A percentile compares a stretch with the other conserved stretches of the same genome.
phyloP scores from a whole-genome alignment of 2,329 filamentous ascomycete genomes.

The Calonectria pauciramosa region DNA sequence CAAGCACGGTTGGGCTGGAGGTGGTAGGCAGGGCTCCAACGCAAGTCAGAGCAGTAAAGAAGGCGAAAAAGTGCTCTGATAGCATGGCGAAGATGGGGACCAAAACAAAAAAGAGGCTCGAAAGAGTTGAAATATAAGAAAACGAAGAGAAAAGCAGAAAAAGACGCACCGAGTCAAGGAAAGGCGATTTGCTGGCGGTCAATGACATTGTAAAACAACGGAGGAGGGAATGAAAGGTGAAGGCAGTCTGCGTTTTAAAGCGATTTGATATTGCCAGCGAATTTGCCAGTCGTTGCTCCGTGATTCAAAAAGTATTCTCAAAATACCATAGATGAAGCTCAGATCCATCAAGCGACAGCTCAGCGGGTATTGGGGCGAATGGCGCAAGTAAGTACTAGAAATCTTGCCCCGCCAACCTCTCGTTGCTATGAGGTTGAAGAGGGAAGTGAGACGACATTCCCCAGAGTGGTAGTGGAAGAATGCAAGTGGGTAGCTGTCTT shows the following conservation, averaged over 20 bases:
- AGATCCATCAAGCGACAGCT: background rate
- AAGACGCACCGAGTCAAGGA: background rate
- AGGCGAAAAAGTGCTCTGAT: background rate
- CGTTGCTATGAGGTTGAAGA: background rate
- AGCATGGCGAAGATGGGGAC: background rate
- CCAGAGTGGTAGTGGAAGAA: background rate
- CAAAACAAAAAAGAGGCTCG: background rate
- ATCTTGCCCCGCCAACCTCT: background rate
- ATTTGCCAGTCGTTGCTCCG: background rate
- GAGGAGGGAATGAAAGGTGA: background rate
- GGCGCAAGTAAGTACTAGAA: background rate
- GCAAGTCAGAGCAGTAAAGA: background rate
- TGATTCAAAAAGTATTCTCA: background rate
- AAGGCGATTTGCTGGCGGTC: background rate
- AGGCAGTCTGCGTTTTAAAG: background rate
- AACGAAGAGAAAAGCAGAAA: background rate
- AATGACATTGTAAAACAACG: background rate
- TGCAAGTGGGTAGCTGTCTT: background rate
- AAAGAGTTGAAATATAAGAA: background rate
- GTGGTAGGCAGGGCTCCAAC: background rate
- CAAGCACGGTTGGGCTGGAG: background rate
- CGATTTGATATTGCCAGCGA: background rate
- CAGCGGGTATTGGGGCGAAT: background rate
- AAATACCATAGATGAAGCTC: background rate
- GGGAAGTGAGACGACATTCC: background rate